Conservation (phyloP, 1,284 basidiomycete species). For the Schizophyllum commune region DNA sequence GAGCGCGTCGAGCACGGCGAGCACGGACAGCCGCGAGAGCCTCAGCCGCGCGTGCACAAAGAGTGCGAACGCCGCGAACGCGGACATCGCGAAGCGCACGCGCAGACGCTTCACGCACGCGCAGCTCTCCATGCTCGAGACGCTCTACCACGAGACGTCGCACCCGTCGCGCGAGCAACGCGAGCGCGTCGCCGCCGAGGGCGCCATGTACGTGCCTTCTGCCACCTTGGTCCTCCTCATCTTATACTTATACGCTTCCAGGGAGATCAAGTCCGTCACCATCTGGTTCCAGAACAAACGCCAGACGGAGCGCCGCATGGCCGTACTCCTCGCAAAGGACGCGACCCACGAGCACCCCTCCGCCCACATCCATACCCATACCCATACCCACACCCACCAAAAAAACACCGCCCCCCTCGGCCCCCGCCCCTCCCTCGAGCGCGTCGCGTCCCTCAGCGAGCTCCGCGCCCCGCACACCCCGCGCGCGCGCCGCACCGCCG, state of each 20-base stretch:
- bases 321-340: slow-evolving; percentile 22
- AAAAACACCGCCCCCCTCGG: slow-evolving; percentile 8
- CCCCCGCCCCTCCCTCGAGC: slow-evolving; percentile 42
- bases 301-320: slow-evolving; percentile 61
- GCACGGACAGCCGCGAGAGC: slow-evolving; percentile 4
- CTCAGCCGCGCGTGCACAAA: neutral
- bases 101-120: slow-evolving; percentile 61
- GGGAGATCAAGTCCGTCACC: slow-evolving; percentile 71
- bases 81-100: slow-evolving; percentile 33
- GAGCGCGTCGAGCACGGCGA: slow-evolving; percentile 9
- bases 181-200: slow-evolving; percentile 49
- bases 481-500: slow-evolving; percentile 32
- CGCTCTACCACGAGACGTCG: slow-evolving; percentile 58
- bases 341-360: slow-evolving; percentile 19
- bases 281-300: slow-evolving; percentile 82
- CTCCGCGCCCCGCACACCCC: slow-evolving; percentile 37
- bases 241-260: slow-evolving; percentile 19
- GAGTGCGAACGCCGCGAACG: slow-evolving; percentile 9
- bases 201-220: slow-evolving; percentile 46
- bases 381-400: slow-evolving; percentile 13
- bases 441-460: slow-evolving; percentile 50
- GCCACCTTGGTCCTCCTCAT: slow-evolving; percentile 1
- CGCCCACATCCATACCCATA: slow-evolving; percentile 19
- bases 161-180: slow-evolving; percentile 68
- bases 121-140: slow-evolving; percentile 66